Base-by-base conservation (phyloP, 345 rosid species). In the Eucalyptus shirleyi region DNA sequence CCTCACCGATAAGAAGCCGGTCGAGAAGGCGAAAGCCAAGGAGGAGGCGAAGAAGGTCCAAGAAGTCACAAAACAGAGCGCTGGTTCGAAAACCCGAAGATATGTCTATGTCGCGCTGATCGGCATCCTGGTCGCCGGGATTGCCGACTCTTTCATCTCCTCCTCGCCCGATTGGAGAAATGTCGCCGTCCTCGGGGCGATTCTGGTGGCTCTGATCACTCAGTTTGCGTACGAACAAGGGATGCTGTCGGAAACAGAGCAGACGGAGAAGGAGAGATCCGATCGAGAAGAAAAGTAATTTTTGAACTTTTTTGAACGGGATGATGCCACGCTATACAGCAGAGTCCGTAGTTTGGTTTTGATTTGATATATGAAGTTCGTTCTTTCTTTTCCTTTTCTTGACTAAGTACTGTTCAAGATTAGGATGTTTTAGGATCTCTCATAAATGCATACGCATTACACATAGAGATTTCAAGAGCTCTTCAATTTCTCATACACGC, bases 171-270 rank as follows among this genome's bases (percentile, higher is more conserved):
- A 95, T 88, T 96, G 99, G 98, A 91, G 96, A 88, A 97, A 95
- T 93, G 97, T 96, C 9, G 96, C 98, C 3, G 92, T 96, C 89
- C 94, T 98, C 86, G 99, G 99, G 91, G 98, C 96, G 60, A 95
- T 98, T 92, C 95, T 96, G 32, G 92, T 94, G 89, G 96, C 95
- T 87, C 91, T 98, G 93, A 67, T 95, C 91, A 92, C 96, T 88
- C 98, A 95, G 91, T 93, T 95, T 44, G 89, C 90, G 86, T 92
- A 97, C 56, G 98, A 98, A 90, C 98, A 97, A 92, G 94, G 94
- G 87, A 40, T 96, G 89, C 77, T 95, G 90, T 95, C 97, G 51
- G 88, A 86, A 87, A 49, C 5, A 59, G 92, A 92, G 88, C 89
- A 90, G 21, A 56, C 3, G 30, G 92, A 91, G 88, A 91, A 91